phyloP scores from a whole-genome alignment of 2,329 filamentous ascomycete genomes.

The Nemania serpens region DNA sequence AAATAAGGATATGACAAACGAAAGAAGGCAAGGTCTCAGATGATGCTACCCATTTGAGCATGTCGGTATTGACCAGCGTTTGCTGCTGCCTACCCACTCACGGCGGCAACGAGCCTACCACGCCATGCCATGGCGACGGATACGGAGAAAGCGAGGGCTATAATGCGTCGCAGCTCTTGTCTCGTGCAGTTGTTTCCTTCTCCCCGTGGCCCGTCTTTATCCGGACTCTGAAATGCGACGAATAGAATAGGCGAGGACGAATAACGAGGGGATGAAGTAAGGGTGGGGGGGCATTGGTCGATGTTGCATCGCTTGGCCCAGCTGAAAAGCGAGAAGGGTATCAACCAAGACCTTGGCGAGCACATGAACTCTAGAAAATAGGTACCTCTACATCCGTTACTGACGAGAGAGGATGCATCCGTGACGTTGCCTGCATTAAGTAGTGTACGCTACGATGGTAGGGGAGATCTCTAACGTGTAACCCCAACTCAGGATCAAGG shows the following conservation, averaged over 20 bases:
- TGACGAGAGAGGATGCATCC: not conserved
- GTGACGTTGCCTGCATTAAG: not conserved
- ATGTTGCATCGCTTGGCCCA: slow-evolving; percentile 22
- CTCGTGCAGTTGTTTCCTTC: not conserved
- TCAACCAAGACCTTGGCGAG: slow-evolving; percentile 1
- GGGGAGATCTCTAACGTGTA: slow-evolving; percentile 6
- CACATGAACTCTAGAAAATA: not conserved
- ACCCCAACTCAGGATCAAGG: slow-evolving; percentile 13
- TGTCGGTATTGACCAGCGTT: not conserved
- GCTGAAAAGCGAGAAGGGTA: slow-evolving; percentile 19
- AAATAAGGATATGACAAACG: slow-evolving; percentile 19
- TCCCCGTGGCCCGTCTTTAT: not conserved
- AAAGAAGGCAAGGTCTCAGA: slow-evolving; percentile 10
- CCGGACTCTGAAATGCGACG: not conserved
- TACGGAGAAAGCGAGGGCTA: slow-evolving; percentile 6
- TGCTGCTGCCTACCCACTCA: not conserved
- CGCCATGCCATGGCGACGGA: not conserved
- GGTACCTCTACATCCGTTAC: not conserved
- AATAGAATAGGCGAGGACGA: slow-evolving; percentile 1
- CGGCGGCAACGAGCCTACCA: not conserved
- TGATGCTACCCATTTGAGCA: slow-evolving; percentile 20
- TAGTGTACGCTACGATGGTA: not conserved
- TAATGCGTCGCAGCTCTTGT: not conserved
- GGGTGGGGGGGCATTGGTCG: not conserved
- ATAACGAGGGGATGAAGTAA: not conserved